Conservation (phyloP, 2,329 filamentous ascomycete species). For the Neofusicoccum kwambonambiense region DNA sequence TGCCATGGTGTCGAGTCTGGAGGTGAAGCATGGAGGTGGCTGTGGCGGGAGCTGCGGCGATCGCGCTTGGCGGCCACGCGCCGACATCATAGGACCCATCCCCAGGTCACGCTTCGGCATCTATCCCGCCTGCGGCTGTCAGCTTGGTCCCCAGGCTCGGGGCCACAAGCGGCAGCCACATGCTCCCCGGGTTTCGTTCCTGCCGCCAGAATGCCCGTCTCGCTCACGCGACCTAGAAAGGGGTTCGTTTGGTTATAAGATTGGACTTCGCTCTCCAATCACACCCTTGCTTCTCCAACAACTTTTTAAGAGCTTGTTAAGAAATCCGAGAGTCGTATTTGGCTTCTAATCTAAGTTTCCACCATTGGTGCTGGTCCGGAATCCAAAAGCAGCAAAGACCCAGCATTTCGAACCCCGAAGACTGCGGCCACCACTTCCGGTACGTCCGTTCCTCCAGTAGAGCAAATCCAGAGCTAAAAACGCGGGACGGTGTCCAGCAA, state of each 20-base stretch:
- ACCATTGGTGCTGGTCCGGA: too few species aligned
- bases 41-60: constrained; percentile 3
- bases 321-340: too few species aligned
- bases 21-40: neutral
- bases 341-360: too few species aligned
- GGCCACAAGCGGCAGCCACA: neutral
- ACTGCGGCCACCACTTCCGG: neutral
- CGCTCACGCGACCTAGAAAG: neutral
- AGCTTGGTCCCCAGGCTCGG: neutral
- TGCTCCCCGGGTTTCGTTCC: neutral
- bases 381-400: too few species aligned
- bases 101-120: neutral
- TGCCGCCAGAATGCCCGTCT: neutral
- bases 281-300: neutral
- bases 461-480: neutral
- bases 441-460: neutral
- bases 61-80: constrained; percentile 17
- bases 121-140: neutral
- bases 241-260: neutral
- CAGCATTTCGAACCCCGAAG: too few species aligned
- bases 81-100: neutral
- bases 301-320: too few species aligned
- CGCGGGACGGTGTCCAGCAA: neutral
- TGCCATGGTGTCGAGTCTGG: neutral
- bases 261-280: neutral